Evolutionary conservation across 441 rosid species (phyloP), one percentile per base, ranked within the genome.

Genomic region (Pelargonium myrrhifolium): DNA sequence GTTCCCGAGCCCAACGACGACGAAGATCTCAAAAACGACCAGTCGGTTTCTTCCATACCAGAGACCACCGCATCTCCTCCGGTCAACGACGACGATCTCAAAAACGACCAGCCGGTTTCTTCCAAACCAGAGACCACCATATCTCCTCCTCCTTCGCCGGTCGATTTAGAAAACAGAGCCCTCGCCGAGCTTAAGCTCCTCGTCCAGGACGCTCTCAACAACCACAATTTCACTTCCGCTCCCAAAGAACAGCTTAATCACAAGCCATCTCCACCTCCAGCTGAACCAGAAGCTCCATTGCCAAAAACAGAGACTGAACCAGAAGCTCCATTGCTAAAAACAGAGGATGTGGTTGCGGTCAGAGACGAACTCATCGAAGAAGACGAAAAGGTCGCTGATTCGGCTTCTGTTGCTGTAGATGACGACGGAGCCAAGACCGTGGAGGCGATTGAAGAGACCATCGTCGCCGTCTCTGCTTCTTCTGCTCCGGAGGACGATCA

Each of bases 401-500:
- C 1, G 5, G n/a, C n/a, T n/a, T 6, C 47, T 9, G 47, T 42
- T 9, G 60, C 14, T 9, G 39, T 66, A 2, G 17, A 45, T 11
- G 58, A 39, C 8, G 39, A 53, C 18, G 31, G 15, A 5, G 18
- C 43, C 10, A 31, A 31, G 58, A 31, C 17, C 4, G 39, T 68
- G 14, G 10, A 26, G 17, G 31, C 55, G 0, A 62, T 49, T 35
- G 82, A 83, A 51, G 87, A 80, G 76, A 78, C 89, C 1, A 82
- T 90, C 11, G 87, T 88, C 0, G 73, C 86, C 8, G 86, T 86
- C 17, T 62, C 87, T 3, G 75, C 79, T 11, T 74, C 78, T n/a
- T n/a, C n/a, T n/a, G n/a, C n/a, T n/a, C n/a, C n/a, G n/a, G n/a
- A n/a, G n/a, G n/a, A n/a, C n/a, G n/a, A n/a, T n/a, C n/a, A n/a